Evolutionary conservation across 345 rosid genomes (phyloP).

Genomic region (Draba incana): DNA sequence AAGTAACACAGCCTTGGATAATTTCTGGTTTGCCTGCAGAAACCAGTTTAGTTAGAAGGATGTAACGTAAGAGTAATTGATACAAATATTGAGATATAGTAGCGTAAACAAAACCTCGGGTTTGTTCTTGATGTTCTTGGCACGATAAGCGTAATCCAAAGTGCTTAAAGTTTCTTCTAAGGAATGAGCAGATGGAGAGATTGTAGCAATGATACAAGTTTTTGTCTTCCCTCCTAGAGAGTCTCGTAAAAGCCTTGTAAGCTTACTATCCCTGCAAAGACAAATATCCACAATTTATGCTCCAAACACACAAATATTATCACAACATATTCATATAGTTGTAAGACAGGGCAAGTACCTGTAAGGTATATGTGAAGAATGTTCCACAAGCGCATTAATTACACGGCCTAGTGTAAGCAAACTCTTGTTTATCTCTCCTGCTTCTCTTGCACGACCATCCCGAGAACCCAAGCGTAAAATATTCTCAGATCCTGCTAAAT

Average conservation of each 20-base stretch:
- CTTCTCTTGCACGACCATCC: slow-evolving; percentile 97
- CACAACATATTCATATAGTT: slow-evolving; percentile 22
- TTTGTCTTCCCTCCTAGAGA: slow-evolving; percentile 96
- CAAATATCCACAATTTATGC: neutral
- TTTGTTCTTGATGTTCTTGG: slow-evolving; percentile 89
- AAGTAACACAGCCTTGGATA: slow-evolving; percentile 80
- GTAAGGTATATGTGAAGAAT: slow-evolving; percentile 94
- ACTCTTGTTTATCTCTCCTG: slow-evolving; percentile 97
- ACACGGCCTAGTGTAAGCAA: slow-evolving; percentile 94
- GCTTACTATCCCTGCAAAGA: slow-evolving; percentile 81
- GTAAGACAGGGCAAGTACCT: slow-evolving; percentile 49
- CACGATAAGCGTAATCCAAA: slow-evolving; percentile 88
- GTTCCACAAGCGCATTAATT: slow-evolving; percentile 96
- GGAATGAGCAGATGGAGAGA: slow-evolving; percentile 85
- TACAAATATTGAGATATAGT: too few species aligned
- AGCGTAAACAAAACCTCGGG: slow-evolving; percentile 69
- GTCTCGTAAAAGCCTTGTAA: slow-evolving; percentile 91
- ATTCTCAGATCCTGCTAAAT: slow-evolving; percentile 97
- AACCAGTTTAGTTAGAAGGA: slow-evolving; percentile 19
- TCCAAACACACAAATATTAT: neutral
- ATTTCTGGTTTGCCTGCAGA: slow-evolving; percentile 90
- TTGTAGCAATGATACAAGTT: slow-evolving; percentile 94
- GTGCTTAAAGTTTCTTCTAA: slow-evolving; percentile 95
- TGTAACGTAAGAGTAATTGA: too few species aligned
- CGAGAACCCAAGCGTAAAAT: slow-evolving; percentile 87